Base-by-base conservation (phyloP, 495 filamentous ascomycete genomes). In the Neurospora sp. region DNA sequence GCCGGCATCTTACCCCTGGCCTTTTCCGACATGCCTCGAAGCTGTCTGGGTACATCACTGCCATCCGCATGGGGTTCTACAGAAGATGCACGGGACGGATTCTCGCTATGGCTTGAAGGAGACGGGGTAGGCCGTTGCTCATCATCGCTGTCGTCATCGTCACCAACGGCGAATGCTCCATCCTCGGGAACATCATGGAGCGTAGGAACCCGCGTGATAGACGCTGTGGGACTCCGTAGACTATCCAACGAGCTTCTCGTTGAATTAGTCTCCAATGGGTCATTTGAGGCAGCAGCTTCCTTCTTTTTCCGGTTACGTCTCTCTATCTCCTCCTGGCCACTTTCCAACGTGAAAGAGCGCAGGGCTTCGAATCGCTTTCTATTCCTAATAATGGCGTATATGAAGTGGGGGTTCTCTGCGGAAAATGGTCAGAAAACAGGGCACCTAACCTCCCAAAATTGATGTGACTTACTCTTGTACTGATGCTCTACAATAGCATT, bases 21-120 rank as follows among this genome's bases (percentile, higher is more conserved):
- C 79, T 98, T 99, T 81, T 99, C 96, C 11, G 95, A 97, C 94
- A 98, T 99, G 69, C 94, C 95, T 69, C 93, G 89, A n/a, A 96
- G 79, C 77, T 98, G 95, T 41, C 90, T 84, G n/a, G 94, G 93
- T 12, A 97, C 88, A 35, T 92, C 90, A 77, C 96, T 93, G 72
- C 97, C 96, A 2, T 88, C 82, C 2, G 44, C 70, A 20, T 77
- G 74, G 2, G 88, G 87, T 0, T 89, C 94, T 18, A 92, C 90
- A 0, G 94, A 97, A 7, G 90, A 89, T 20, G 90, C 87, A 18
- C 89, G 87, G 7, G 94, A 96, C 20, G 86, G 88, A 41, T 89
- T 89, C 54, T 89, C 85, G 7, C 92, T 94, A 5, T 91, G 88
- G 14, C 90, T 91, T 7, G 92, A 92, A 27, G 89, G 88, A 3